Evolutionary conservation across 441 rosid genomes (phyloP).

Genomic region (Caryocar brasiliense): DNA sequence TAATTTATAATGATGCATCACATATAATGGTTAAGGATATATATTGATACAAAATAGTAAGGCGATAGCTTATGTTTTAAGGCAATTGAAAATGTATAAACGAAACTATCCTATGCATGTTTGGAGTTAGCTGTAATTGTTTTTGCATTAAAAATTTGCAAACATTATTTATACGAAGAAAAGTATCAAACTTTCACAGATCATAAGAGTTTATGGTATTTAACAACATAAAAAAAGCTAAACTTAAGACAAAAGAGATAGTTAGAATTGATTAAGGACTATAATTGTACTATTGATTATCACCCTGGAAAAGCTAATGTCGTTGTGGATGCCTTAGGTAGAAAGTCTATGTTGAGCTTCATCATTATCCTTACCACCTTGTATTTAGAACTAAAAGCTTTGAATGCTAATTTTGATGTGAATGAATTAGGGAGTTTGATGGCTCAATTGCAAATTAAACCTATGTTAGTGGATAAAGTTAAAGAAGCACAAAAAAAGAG

Average conservation of each 20-base stretch:
- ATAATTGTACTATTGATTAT: neutral
- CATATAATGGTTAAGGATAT: neutral
- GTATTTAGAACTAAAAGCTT: neutral
- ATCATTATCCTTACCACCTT: neutral
- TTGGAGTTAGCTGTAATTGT: no score
- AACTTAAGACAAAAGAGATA: neutral
- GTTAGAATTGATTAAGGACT: neutral
- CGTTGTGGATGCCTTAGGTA: neutral
- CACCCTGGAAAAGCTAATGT: neutral
- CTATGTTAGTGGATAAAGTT: no score
- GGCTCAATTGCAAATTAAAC: no score
- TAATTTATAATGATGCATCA: neutral
- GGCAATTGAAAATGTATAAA: no score
- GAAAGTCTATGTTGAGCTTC: neutral
- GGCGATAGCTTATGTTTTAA: no score
- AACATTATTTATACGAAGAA: neutral
- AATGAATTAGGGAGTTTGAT: no score
- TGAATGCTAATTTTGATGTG: neutral
- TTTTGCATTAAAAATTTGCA: no score
- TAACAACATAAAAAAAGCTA: neutral
- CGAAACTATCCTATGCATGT: no score
- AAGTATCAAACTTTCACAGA: neutral
- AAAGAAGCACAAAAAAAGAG: no score
- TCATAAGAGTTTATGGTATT: neutral
- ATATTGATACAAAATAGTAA: slow-evolving; percentile 3